These are phyloP conservation scores for Tranzscheliella williamsii DNA, from an alignment of 1,284 basidiomycete species.

Conservation along the genomic window DNA sequence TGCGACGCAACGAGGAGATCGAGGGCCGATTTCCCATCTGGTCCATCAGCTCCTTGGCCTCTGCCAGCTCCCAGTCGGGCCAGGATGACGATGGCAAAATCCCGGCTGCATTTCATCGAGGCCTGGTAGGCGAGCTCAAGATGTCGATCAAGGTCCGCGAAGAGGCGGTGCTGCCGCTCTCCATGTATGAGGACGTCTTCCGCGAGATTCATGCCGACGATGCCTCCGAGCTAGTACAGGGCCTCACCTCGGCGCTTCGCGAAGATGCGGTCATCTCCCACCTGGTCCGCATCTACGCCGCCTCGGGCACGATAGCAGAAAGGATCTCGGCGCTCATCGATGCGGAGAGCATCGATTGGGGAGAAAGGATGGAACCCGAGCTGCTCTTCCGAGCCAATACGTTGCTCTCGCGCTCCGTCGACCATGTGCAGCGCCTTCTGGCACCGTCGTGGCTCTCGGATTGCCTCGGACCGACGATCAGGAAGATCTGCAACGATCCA, in stretches of 20 bases:
- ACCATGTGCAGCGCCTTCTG: conserved; percentile 45
- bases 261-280: conserved; percentile 42
- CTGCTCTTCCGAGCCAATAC: conserved; percentile 54
- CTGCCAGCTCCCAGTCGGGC: neutral
- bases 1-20: conserved; percentile 49
- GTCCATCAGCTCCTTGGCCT: conserved; percentile 21
- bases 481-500: conserved; percentile 40
- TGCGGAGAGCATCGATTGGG: conserved; percentile 31
- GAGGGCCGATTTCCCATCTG: conserved; percentile 54
- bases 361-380: conserved; percentile 37
- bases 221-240: conserved; percentile 17
- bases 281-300: conserved; percentile 41
- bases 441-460: conserved; percentile 43
- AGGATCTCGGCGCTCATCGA: conserved; percentile 36
- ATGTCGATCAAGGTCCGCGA: conserved; percentile 36
- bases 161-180: conserved; percentile 40
- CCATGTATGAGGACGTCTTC: conserved; percentile 37
- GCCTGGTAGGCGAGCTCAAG: conserved; percentile 47
- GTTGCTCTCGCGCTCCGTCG: conserved; percentile 45
- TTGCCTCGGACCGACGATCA: conserved; percentile 43
- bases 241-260: conserved; percentile 33
- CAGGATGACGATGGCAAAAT: conserved; percentile 13
- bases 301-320: conserved; percentile 44
- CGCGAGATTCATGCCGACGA: conserved; percentile 22
- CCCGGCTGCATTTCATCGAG: conserved; percentile 25